Evolutionary conservation across 2,329 filamentous ascomycete species (phyloP), one percentile per base, ranked within the genome.

Genomic region (Fusarium keratoplasticum): DNA sequence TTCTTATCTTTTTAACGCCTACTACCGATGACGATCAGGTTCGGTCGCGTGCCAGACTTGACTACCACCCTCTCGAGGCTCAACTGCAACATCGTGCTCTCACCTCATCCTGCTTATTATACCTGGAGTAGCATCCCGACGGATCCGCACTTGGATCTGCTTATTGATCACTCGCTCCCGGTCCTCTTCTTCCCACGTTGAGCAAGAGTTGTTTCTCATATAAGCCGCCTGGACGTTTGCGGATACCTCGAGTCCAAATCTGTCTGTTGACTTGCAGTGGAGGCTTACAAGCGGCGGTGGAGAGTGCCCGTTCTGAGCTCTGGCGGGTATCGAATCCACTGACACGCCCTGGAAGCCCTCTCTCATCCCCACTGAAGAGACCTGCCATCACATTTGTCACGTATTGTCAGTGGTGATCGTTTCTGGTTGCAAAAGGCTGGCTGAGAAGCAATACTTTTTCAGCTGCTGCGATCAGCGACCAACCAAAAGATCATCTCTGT

Each of bases 381-480:
- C 33, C 33, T 61, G 47, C 47, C 47, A 40, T 54, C 54, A 58
- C 20, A 44, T 61, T 62, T 59, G 50, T 42, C 66, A 55, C 38
- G 57, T 36, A 40, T 61, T 47, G 40, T 44, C 54, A 63, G 52
- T 54, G 35, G 36, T 52, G 47, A 18, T 31, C 25, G 47, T 52
- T 33, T 22, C 64, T 64, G 63, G 71, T 63, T 65, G 64, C 52
- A 58, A 65, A 38, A 55, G 58, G 68, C 67, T 55, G 58, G 58
- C 44, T 63, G 61, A 65, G 55, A 72, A 52, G 47, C 18, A 68
- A 67, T 65, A 55, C 31, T 59, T 61, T 61, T 63, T 68, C 71
- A 68, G 73, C 75, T 67, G 65, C 76, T 77, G 75, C 75, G 67
- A 76, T 69, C 70, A 71, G 63, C 71, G 65, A 57, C 47, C 59